A percentile compares a stretch with the other conserved stretches of the same genome.
Evolutionary conservation across 73 alveolate species (phyloP).

Genomic region (Urostyla sp.): DNA sequence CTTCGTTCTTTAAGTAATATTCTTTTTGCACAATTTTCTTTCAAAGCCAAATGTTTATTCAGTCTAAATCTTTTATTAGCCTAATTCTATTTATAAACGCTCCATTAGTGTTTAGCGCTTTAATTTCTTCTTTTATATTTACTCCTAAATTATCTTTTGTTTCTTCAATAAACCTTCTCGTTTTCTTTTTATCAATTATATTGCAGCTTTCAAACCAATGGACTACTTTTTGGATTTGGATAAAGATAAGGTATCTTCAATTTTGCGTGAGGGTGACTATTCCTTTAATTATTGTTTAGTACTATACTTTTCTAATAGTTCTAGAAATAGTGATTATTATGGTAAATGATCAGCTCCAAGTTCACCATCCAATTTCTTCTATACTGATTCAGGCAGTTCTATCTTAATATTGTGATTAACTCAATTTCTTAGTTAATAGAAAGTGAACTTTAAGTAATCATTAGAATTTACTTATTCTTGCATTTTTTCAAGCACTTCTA

Average conservation of each 20-base stretch:
- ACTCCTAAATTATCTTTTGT: neutral
- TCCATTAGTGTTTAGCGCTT: neutral
- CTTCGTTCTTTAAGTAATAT: slow-evolving; percentile 41
- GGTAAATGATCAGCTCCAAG: slow-evolving; percentile 3
- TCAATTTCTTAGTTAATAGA: neutral
- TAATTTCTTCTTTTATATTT: slow-evolving; percentile 15
- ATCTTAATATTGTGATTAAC: slow-evolving; percentile 41
- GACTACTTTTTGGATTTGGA: too few species aligned
- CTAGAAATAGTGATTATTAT: neutral
- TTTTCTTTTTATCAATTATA: slow-evolving; percentile 7
- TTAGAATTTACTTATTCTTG: slow-evolving; percentile 18
- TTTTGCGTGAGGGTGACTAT: too few species aligned
- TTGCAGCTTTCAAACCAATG: slow-evolving; percentile 17
- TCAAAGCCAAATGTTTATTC: slow-evolving; percentile 43
- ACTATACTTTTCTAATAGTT: too few species aligned
- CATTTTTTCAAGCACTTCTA: slow-evolving; percentile 1
- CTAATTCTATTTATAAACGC: slow-evolving; percentile 29
- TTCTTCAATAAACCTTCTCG: neutral
- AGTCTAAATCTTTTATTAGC: slow-evolving; percentile 5
- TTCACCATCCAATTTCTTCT: neutral
- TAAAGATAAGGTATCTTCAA: too few species aligned
- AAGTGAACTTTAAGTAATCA: slow-evolving; percentile 4
- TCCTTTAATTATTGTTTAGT: too few species aligned
- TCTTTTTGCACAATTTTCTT: slow-evolving; percentile 39
- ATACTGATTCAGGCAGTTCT: neutral